Percentiles rank a stretch among this genome's conserved stretches.
phyloP scores from a whole-genome alignment of 2,329 filamentous ascomycete species.

The Geosmithia morbida region DNA sequence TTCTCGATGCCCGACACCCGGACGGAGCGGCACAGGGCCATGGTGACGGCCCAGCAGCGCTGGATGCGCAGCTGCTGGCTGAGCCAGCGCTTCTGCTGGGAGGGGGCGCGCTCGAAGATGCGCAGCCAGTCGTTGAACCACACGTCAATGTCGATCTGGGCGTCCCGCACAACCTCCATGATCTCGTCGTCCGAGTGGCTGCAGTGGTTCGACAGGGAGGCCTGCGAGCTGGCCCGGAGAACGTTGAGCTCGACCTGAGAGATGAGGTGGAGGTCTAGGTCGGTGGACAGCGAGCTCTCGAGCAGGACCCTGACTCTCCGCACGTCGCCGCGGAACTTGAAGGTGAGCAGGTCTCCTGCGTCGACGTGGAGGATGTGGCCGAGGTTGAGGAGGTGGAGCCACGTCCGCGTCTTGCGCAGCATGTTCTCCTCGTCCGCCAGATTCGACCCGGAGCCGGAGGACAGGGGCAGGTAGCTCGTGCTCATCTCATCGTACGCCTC shows the following conservation, averaged over 20 bases:
- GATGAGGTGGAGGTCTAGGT: constrained; percentile 34
- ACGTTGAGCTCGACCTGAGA: constrained; percentile 31
- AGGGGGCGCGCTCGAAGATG: constrained; percentile 12
- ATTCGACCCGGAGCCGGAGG: not conserved
- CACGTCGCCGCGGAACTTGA: constrained; percentile 24
- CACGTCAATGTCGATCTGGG: constrained; percentile 29
- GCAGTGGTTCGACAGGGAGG: constrained; percentile 12
- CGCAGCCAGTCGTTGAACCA: constrained; percentile 27
- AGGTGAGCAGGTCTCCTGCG: constrained; percentile 11
- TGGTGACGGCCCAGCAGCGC: constrained; percentile 36
- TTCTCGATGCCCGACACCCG: constrained; percentile 17
- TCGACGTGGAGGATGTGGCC: constrained; percentile 33
- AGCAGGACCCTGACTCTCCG: constrained; percentile 29
- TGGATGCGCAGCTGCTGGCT: constrained; percentile 33
- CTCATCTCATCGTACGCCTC: constrained; percentile 23
- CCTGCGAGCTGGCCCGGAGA: constrained; percentile 18
- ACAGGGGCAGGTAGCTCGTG: constrained; percentile 4
- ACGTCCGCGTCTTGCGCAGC: constrained; percentile 28
- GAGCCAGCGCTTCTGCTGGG: constrained; percentile 13
- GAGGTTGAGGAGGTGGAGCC: constrained; percentile 36
- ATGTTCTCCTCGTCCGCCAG: constrained; percentile 8
- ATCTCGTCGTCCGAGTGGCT: constrained; percentile 18
- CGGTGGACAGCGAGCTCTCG: constrained; percentile 23
- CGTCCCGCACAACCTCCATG: constrained; percentile 24
- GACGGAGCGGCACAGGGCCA: constrained; percentile 34